Conservation (phyloP, 257 asterid genomes). For the Nicotiana sylvestris region DNA sequence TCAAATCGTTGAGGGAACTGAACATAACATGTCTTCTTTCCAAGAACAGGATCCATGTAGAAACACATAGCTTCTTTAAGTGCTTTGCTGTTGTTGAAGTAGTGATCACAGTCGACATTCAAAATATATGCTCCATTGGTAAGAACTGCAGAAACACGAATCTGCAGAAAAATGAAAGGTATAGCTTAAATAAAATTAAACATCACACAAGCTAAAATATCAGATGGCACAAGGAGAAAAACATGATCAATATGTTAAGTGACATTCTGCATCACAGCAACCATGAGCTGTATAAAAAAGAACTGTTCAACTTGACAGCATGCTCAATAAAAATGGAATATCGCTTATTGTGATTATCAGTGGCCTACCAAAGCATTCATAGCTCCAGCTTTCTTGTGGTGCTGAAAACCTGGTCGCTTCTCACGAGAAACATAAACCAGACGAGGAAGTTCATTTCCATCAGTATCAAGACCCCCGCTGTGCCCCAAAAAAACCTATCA, state of each 20-base stretch:
- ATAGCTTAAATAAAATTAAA: neutral
- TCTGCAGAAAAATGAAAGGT: constrained; percentile 32
- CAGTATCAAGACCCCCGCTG: constrained; percentile 64
- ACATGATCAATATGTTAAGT: neutral
- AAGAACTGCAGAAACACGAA: constrained; percentile 70
- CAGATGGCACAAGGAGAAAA: neutral
- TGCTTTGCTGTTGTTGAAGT: constrained; percentile 74
- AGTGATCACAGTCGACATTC: constrained; percentile 73
- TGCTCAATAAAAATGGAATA: constrained; percentile 8
- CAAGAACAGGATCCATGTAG: constrained; percentile 60
- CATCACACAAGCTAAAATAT: neutral
- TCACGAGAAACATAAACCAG: constrained; percentile 83
- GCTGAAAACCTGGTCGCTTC: constrained; percentile 82
- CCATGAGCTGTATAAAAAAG: neutral
- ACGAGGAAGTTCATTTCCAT: constrained; percentile 78
- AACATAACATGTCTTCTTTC: constrained; percentile 66
- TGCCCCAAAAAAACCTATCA: constrained; percentile 74
- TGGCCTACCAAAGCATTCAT: constrained; percentile 80
- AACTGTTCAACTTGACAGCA: neutral
- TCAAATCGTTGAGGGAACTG: constrained; percentile 72
- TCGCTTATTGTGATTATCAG: neutral
- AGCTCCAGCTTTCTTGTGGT: constrained; percentile 88
- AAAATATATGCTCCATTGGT: constrained; percentile 69
- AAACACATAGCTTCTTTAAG: constrained; percentile 73
- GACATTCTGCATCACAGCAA: neutral